These are phyloP conservation scores for Hemileia vastatrix DNA, from an alignment of 1,284 basidiomycete genomes.

Conservation along the genomic window DNA sequence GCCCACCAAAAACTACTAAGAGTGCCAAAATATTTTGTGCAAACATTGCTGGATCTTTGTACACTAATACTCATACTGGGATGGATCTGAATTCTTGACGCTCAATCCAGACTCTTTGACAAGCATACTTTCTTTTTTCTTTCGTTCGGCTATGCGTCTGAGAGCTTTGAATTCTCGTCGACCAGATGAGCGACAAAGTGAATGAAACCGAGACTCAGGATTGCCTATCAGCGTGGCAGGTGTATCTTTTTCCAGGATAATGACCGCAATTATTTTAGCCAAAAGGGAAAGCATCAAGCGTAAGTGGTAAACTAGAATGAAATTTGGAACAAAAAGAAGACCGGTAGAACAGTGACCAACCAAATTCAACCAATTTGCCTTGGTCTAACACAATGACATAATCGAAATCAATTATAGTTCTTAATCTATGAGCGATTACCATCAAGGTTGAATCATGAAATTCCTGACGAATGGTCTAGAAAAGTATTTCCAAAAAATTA, in stretches of 20 bases:
- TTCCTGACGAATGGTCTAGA: conserved; percentile 61
- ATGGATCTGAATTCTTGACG: no score
- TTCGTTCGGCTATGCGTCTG: not conserved
- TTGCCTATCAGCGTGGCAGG: not conserved
- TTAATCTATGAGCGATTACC: conserved; percentile 54
- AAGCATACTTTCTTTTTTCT: no score
- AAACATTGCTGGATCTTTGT: no score
- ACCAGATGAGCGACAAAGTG: not conserved
- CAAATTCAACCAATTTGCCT: conserved; percentile 2
- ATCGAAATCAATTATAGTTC: conserved; percentile 57
- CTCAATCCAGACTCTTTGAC: no score
- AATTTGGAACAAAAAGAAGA: not conserved
- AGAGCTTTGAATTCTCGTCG: not conserved
- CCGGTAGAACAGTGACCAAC: not conserved
- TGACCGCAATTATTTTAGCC: no score
- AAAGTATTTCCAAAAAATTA: conserved; percentile 45
- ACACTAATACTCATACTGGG: no score
- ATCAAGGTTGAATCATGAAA: conserved; percentile 57
- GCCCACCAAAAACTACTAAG: no score
- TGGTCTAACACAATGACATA: conserved; percentile 44
- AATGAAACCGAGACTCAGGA: not conserved
- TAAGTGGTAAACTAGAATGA: not conserved
- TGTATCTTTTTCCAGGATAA: not conserved
- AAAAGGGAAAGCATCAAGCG: not conserved
- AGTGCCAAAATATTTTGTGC: no score